Base-by-base conservation (phyloP, 495 filamentous ascomycete genomes). In the Penicillium macrosclerotiorum region DNA sequence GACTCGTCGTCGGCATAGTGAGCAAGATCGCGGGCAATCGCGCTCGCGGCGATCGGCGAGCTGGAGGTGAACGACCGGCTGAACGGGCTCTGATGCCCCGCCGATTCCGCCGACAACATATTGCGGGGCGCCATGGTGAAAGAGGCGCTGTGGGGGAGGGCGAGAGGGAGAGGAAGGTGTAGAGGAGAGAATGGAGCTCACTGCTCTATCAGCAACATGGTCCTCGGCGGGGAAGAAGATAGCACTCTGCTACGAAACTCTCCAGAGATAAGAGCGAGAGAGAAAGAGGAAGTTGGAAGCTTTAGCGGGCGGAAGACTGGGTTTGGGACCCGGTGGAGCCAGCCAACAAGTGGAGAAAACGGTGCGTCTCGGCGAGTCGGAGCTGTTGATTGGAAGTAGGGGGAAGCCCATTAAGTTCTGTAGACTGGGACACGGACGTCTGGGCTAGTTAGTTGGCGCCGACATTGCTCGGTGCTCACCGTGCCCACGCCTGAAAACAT, bases 11-110 rank as follows among this genome's bases (percentile, higher is more conserved):
- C 72, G 36, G 58, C 65, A 62, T 70, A 63, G 53, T 80, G 80
- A 8, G 80, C 79, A 3, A 90, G 55, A 59, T 93, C 88, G 19
- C 80, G 77, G 1, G 84, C 84, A 60, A 92, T 78, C 16, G 83
- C 77, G 22, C 81, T 75, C 44, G 84, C 78, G 1, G 85, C 87
- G 31, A 88, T 71, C 8, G 84, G 82, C 6, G 83, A 83, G 31
- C 64, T 64, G 19, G 81, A 76, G n/a, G 64, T 65, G 60, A 79
- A 83, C 8, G 69, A 74, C 4, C 62, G 47, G 23, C 56, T 35
- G 42, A 47, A 63, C 20, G 49, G 45, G 26, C 44, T 57, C 26
- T 53, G 52, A 45, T 57, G 48, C 43, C 54, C 62, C 11, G 51
- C 55, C 22, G 53, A 45, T 25, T 56, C 53, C 45, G 46, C 49